Base-by-base conservation (phyloP, 108 stramenopile species). In the Cyclostephanos invisitatus region DNA sequence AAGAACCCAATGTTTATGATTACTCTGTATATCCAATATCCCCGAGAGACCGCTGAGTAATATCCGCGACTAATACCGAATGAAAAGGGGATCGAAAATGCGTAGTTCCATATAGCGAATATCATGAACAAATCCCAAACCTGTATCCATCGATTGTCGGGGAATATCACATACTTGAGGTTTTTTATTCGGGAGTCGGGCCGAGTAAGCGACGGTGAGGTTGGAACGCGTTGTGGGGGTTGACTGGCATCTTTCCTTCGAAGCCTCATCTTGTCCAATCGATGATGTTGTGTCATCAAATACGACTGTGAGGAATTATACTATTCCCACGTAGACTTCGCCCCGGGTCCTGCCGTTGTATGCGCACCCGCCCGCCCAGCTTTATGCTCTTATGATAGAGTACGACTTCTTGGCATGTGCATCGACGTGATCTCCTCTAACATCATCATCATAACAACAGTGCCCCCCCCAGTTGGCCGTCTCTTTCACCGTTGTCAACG, bases 91-190 rank as follows among this genome's bases (percentile, higher is more conserved):
- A 84, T 68, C 22, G 25, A 62, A 57, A 84, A 82, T 9, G 78
- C 53, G 28, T 70, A 74, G 25, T 64, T 64, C 44, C 78, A 74
- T 28, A 73, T 78, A 7, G 50, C 35, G 22, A 56, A n/a, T 29
- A 84, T 78, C 60, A 84, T 79, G 17, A 84, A 29, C 17, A 56
- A 69, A 38, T 84, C 84, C 84, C 84, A 84, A 4, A 64, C 36
- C 72, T 75, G 80, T 11, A 73, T 49, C 15, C 12, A 35, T 22
- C 25, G 28, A 22, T 79, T 75, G 3, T 78, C 62, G 40, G 84
- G 84, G 59, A 82, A 82, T 6, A 84, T 74, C 0, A 84, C 74
- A 35, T 73, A 78, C 9, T 67, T 74, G 42, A 71, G 35, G 5
- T 75, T 64, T 21, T 72, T 62, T 27, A 79, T 36, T 11, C 47